phyloP scores from a whole-genome alignment of 2,329 filamentous ascomycete species.

The Teratosphaeria zuluensis region DNA sequence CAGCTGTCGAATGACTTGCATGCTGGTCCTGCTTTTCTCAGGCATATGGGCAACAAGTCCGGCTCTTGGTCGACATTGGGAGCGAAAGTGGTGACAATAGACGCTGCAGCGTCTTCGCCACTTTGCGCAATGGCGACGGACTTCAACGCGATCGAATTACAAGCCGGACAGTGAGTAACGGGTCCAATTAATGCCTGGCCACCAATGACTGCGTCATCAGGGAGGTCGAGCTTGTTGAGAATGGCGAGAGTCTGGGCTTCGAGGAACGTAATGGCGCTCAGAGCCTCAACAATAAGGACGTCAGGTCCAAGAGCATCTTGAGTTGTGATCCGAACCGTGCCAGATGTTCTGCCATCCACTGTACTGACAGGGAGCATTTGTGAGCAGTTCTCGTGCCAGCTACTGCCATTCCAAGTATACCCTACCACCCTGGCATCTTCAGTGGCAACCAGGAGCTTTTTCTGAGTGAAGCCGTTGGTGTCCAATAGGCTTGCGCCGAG shows the following conservation, averaged over 20 bases:
- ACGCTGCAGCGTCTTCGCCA: neutral
- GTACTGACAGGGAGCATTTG: conserved; percentile 6
- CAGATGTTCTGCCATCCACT: conserved; percentile 7
- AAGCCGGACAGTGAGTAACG: conserved; percentile 39
- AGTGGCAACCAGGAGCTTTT: conserved; percentile 13
- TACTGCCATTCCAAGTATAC: conserved; percentile 7
- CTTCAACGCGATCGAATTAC: conserved; percentile 47
- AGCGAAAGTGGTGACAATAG: conserved; percentile 27
- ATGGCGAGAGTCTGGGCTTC: conserved; percentile 10
- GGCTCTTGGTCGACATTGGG: conserved; percentile 45
- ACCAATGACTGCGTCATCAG: neutral
- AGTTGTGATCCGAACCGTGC: conserved; percentile 11
- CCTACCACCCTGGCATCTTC: conserved; percentile 15
- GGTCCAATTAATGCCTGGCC: conserved; percentile 9
- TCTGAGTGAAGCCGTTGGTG: conserved; percentile 4
- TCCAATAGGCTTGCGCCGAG: conserved; percentile 17
- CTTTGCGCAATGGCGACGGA: conserved; percentile 49
- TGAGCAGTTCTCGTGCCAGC: conserved; percentile 9
- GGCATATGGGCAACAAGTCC: conserved; percentile 41
- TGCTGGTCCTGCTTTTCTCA: conserved; percentile 36
- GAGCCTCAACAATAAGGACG: conserved; percentile 12
- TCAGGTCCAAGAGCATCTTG: conserved; percentile 16
- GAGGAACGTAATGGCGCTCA: conserved; percentile 10
- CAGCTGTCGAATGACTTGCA: conserved; percentile 29
- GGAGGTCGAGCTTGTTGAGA: conserved; percentile 10